Base-by-base conservation (phyloP, 441 rosid genomes). In the Arabidopsis lyrata region DNA sequence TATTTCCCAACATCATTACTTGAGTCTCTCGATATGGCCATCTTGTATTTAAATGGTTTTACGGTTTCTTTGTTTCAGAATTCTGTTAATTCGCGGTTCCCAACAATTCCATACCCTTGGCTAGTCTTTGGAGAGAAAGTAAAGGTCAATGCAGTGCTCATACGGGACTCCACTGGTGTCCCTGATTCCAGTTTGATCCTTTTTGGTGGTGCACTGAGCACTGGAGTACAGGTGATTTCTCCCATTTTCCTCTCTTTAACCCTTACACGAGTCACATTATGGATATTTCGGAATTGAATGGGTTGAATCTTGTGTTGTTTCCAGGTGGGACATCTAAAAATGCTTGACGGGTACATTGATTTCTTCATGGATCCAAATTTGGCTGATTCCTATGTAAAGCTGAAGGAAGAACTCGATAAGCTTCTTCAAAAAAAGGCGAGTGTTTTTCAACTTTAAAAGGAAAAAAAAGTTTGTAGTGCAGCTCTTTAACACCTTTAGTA, bases 71-170 rank as follows among this genome's bases (percentile, higher is more conserved):
- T 84, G 73, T 66, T 73, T 66, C 86, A 95, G 99, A 96, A 93
- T 82, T 96, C 99, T 80, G 99, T 93, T 64, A 96, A 96, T 85
- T 88, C 97, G 7, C 87, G 96, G 18, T 89, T 88, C 80, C 95
- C 83, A 56, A 90, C 96, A 6, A 91, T 96, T 72, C 96, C 98
- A 16, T 89, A 88, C 74, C 98, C 99, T 34, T 93, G 99, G 99
- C 84, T 96, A 72, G 96, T 96, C 74, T 96, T 96, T 87, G 98
- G 97, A 57, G 99, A 91, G 75, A 96, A 96, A 86, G 87, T 96
- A 36, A 96, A 90, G 80, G 97, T 96, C 74, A 93, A 91, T 81
- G 79, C 97, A 0, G 97, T 93, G 69, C 90, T 96, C 83, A 78
- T 96, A 60, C 92, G 98, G 12, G 98, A 96, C 79, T 96, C 97